Conservation (phyloP, 2,329 filamentous ascomycete genomes). For the Salinomyces thailandicus region DNA sequence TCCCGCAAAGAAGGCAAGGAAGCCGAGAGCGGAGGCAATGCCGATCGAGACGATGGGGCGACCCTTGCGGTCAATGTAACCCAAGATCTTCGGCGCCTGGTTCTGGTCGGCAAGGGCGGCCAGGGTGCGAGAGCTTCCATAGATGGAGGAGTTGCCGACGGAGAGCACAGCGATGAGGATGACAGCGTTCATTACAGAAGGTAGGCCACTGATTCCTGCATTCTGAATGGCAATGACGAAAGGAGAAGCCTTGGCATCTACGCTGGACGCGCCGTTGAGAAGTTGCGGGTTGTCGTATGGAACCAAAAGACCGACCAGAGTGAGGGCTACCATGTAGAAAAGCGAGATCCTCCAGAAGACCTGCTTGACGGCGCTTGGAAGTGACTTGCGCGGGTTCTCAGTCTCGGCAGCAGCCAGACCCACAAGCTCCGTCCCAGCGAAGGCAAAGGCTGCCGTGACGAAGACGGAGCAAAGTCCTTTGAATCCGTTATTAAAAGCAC, state of each 20-base stretch:
- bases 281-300: slow-evolving; percentile 59
- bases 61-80: slow-evolving; percentile 50
- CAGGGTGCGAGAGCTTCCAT: slow-evolving; percentile 81
- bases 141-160: slow-evolving; percentile 85
- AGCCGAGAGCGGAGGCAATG: slow-evolving; percentile 37
- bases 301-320: slow-evolving; percentile 71
- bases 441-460: slow-evolving; percentile 66
- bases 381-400: slow-evolving; percentile 65
- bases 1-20: slow-evolving; percentile 50
- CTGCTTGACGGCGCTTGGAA: slow-evolving; percentile 82
- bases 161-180: slow-evolving; percentile 85
- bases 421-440: slow-evolving; percentile 65
- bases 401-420: slow-evolving; percentile 70
- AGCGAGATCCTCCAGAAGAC: slow-evolving; percentile 90
- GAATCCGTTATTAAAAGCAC: slow-evolving; percentile 76
- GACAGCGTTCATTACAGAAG: slow-evolving; percentile 88
- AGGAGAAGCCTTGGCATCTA: slow-evolving; percentile 66
- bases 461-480: slow-evolving; percentile 73
- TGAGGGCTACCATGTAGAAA: slow-evolving; percentile 79
- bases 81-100: slow-evolving; percentile 46
- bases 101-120: slow-evolving; percentile 77
- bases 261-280: slow-evolving; percentile 45
- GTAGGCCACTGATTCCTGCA: slow-evolving; percentile 61
- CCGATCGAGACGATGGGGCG: slow-evolving; percentile 47
- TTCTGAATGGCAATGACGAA: slow-evolving; percentile 89